Conservation (phyloP, 305 asterid genomes). For the Solanum hybrid region DNA sequence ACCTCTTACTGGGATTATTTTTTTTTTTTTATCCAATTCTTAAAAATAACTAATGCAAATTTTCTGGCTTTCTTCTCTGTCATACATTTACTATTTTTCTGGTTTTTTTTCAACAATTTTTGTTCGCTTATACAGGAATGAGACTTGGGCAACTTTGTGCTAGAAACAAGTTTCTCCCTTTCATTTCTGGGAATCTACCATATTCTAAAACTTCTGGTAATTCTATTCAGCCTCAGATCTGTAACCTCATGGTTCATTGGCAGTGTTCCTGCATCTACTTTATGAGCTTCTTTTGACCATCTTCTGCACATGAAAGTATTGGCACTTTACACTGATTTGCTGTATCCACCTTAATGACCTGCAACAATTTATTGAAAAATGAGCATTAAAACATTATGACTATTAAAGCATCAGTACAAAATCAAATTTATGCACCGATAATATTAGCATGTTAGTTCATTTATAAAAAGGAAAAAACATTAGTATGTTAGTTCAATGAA, state of each 20-base stretch:
- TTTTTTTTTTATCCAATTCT: not conserved
- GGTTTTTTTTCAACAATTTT: not conserved
- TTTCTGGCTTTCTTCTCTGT: not conserved
- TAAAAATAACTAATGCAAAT: not conserved
- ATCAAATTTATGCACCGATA: not conserved
- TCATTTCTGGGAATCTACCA: conserved; percentile 37
- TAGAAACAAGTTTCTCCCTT: conserved; percentile 33
- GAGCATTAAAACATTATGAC: not conserved
- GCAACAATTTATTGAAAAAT: not conserved
- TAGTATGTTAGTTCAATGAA: not conserved
- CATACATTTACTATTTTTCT: not conserved
- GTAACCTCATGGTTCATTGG: not conserved
- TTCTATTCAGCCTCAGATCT: not conserved
- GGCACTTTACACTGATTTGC: not conserved
- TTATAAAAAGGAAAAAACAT: not conserved
- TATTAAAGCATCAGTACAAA: not conserved
- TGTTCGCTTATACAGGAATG: conserved; percentile 24
- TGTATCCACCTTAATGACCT: not conserved
- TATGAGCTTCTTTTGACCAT: not conserved
- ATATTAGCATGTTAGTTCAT: not conserved
- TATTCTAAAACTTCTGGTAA: conserved; percentile 38
- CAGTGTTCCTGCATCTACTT: not conserved
- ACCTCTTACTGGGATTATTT: not conserved
- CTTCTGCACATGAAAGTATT: not conserved
- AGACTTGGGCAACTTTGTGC: conserved; percentile 40